A percentile compares a stretch with the other conserved stretches of the same genome.
Conservation (phyloP, 208 protist species). For the Wallacemonas sp. region DNA sequence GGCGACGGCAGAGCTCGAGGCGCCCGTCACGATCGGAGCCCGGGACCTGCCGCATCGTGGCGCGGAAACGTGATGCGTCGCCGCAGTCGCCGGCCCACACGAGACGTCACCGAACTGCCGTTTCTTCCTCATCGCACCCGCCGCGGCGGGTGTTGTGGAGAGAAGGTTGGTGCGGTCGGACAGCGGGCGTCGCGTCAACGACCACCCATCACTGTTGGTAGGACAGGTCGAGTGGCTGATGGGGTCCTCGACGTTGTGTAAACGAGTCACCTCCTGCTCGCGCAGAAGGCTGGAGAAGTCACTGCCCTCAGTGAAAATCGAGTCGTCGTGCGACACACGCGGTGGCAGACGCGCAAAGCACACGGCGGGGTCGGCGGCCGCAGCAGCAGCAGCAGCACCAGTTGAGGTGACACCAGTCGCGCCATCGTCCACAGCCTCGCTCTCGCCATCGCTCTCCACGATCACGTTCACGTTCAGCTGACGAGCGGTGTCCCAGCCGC, state of each 20-base stretch:
- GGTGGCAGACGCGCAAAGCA: conserved; percentile 20
- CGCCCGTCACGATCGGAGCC: conserved; percentile 21
- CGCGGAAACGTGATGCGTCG: too few species aligned
- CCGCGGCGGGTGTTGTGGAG: too few species aligned
- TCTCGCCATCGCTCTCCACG: conserved; percentile 40
- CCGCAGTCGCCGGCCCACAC: too few species aligned
- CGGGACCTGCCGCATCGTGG: too few species aligned
- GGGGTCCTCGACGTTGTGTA: not conserved
- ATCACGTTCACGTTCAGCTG: too few species aligned
- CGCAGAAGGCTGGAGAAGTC: not conserved
- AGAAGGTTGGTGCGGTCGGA: too few species aligned
- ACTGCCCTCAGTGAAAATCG: not conserved
- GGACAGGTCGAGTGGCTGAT: too few species aligned
- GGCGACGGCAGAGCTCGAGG: conserved; percentile 54
- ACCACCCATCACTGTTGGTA: too few species aligned
- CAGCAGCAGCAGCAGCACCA: not conserved
- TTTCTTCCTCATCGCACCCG: too few species aligned
- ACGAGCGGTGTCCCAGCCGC: conserved; percentile 6
- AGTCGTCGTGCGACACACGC: not conserved
- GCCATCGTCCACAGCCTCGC: conserved; percentile 15
- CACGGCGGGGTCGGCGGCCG: conserved; percentile 15
- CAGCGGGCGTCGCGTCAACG: too few species aligned
- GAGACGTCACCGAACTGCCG: too few species aligned
- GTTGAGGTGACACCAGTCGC: not conserved
- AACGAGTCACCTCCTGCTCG: not conserved